Conservation (phyloP, 2,329 filamentous ascomycete genomes). For the Botrytis fragariae region DNA sequence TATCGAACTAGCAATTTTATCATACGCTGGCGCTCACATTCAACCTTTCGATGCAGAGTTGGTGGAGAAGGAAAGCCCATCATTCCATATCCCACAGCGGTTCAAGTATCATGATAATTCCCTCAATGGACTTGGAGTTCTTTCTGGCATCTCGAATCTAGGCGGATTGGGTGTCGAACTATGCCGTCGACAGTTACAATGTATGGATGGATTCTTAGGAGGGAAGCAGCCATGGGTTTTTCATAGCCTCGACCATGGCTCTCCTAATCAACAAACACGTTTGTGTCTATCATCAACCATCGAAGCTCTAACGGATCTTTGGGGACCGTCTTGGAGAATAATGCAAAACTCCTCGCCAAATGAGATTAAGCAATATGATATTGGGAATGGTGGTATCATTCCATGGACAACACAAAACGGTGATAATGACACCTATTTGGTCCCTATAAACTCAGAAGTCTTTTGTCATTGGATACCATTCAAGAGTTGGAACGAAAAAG, state of each 20-base stretch:
- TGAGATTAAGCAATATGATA: conserved; percentile 23
- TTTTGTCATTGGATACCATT: conserved; percentile 9
- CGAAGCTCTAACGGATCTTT: conserved; percentile 21
- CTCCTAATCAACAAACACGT: neutral
- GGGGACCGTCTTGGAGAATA: conserved; percentile 23
- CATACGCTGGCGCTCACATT: conserved; percentile 25
- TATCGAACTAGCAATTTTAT: conserved; percentile 21
- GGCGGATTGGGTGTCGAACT: neutral
- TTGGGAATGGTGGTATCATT: conserved; percentile 26
- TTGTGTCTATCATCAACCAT: conserved; percentile 17
- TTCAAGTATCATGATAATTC: conserved; percentile 1
- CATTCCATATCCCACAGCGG: neutral
- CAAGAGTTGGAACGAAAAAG: neutral
- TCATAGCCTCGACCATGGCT: neutral
- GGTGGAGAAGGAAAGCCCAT: neutral
- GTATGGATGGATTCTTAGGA: conserved; percentile 5
- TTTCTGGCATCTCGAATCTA: neutral
- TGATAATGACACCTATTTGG: too few species aligned
- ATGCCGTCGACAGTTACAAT: conserved; percentile 6
- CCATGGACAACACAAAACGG: conserved; percentile 16
- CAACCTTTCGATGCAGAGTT: conserved; percentile 16
- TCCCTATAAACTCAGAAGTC: neutral
- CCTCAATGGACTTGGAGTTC: neutral
- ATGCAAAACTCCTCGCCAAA: neutral
- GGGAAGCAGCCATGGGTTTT: conserved; percentile 9